Percentiles rank a stretch among this genome's conserved stretches.
phyloP scores from a whole-genome alignment of 2,329 filamentous ascomycete species.

The Nigrospora oryzae region DNA sequence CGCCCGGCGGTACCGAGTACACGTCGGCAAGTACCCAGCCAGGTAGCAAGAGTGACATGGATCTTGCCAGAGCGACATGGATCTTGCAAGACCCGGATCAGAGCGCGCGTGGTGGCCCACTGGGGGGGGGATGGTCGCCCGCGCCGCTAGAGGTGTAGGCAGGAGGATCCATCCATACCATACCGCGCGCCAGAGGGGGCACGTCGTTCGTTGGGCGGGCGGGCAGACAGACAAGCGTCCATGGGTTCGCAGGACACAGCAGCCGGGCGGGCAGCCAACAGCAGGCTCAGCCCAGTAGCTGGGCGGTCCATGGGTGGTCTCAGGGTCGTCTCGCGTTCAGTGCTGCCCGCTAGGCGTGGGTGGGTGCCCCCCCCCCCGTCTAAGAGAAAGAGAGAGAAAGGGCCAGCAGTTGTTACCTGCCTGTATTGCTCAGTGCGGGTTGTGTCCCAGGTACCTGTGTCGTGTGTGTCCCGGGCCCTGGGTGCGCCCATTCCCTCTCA shows the following conservation, averaged over 20 bases:
- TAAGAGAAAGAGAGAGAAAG: no score
- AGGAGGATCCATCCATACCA: no score
- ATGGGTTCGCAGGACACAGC: background rate
- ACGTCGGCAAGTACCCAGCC: no score
- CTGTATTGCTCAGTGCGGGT: no score
- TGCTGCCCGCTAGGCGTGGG: no score
- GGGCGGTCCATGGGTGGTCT: background rate
- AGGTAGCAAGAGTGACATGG: background rate
- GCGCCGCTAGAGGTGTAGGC: background rate
- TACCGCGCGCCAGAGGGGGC: background rate
- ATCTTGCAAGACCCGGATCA: background rate
- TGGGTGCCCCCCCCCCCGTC: no score
- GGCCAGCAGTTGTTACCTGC: no score
- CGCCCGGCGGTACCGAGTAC: no score
- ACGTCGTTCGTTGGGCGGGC: background rate
- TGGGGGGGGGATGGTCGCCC: constrained; percentile 1
- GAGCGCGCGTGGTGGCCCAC: background rate
- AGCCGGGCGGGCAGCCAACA: no score
- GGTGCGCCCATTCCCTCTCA: no score
- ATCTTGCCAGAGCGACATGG: background rate
- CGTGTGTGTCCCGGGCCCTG: no score
- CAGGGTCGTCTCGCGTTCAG: background rate
- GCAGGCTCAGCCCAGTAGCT: background rate
- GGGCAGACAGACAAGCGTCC: background rate
- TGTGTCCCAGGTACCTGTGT: no score